phyloP scores from a whole-genome alignment of 371 early-diverging fungal species.

The Saksenaea oblongispora region DNA sequence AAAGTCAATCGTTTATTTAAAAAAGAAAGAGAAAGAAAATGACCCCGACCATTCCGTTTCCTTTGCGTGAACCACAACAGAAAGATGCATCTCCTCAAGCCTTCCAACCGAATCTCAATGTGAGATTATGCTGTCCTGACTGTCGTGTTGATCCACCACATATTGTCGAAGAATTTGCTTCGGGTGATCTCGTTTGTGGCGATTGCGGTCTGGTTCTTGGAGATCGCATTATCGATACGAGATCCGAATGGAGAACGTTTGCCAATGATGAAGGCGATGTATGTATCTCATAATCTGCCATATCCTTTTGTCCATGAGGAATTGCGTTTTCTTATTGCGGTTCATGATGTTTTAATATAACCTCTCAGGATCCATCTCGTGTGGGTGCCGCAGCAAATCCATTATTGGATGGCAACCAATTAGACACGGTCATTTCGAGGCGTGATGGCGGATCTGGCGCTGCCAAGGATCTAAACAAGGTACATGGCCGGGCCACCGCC shows the following conservation, averaged over 20 bases:
- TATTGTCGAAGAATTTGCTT: slow-evolving; percentile 96
- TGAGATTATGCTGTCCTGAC: slow-evolving; percentile 74
- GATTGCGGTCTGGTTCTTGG: slow-evolving; percentile 97
- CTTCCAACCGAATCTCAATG: slow-evolving; percentile 61
- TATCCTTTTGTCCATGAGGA: neutral
- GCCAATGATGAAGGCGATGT: slow-evolving; percentile 91
- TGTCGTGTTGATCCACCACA: slow-evolving; percentile 89
- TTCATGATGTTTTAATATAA: neutral
- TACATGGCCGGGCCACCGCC: slow-evolving; percentile 74
- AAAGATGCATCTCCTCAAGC: slow-evolving; percentile 29
- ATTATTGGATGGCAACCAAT: slow-evolving; percentile 82
- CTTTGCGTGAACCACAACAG: slow-evolving; percentile 37
- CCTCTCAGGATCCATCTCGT: slow-evolving; percentile 91
- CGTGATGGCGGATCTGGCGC: slow-evolving; percentile 82
- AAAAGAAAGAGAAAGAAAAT: slow-evolving; percentile 9
- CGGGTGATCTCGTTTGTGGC: slow-evolving; percentile 95
- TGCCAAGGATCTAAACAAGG: slow-evolving; percentile 73
- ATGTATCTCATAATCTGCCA: slow-evolving; percentile 21
- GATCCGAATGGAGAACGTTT: slow-evolving; percentile 99
- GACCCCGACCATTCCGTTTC: slow-evolving; percentile 43
- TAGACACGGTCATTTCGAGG: slow-evolving; percentile 90
- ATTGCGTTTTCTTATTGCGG: slow-evolving; percentile 7
- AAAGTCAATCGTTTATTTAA: neutral
- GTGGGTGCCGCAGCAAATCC: slow-evolving; percentile 97
- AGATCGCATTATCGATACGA: slow-evolving; percentile 97